Percentiles rank a stretch among this genome's conserved stretches.
These are phyloP conservation scores for Lentithecium fluviatile DNA, from an alignment of 495 filamentous ascomycete genomes.

Conservation along the genomic window DNA sequence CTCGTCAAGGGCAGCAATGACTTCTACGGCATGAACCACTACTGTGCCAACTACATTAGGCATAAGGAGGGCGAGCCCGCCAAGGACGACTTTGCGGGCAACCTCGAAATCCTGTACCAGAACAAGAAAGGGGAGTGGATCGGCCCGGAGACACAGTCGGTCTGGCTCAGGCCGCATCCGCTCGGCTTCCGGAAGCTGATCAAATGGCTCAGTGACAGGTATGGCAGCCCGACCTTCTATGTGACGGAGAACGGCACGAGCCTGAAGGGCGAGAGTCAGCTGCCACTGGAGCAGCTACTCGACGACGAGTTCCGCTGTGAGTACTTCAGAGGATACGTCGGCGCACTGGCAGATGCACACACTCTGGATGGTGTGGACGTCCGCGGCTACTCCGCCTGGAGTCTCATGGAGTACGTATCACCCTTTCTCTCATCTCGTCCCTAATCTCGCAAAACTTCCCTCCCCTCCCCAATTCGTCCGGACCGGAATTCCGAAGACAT, in stretches of 20 bases:
- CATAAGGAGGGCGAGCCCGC: slow-evolving; percentile 61
- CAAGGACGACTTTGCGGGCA: slow-evolving; percentile 65
- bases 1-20: slow-evolving; percentile 74
- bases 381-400: slow-evolving; percentile 75
- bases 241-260: slow-evolving; percentile 82
- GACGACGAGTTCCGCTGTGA: slow-evolving; percentile 72
- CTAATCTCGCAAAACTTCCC: neutral
- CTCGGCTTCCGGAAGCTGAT: slow-evolving; percentile 73
- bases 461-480: too few species aligned
- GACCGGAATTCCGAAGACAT: too few species aligned
- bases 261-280: slow-evolving; percentile 74
- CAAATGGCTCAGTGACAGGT: slow-evolving; percentile 76
- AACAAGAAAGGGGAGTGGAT: slow-evolving; percentile 65
- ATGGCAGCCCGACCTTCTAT: slow-evolving; percentile 70
- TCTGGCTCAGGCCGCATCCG: slow-evolving; percentile 70
- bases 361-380: slow-evolving; percentile 69
- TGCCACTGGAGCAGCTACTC: slow-evolving; percentile 64
- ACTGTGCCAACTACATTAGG: slow-evolving; percentile 79
- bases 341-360: slow-evolving; percentile 66
- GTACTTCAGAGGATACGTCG: slow-evolving; percentile 72
- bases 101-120: slow-evolving; percentile 65
- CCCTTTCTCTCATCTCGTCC: neutral
- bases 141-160: slow-evolving; percentile 71
- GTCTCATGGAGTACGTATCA: slow-evolving; percentile 62
- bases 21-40: slow-evolving; percentile 85